These are phyloP conservation scores for Gomphus bonarii DNA, from an alignment of 1,284 basidiomycete genomes.

Conservation along the genomic window DNA sequence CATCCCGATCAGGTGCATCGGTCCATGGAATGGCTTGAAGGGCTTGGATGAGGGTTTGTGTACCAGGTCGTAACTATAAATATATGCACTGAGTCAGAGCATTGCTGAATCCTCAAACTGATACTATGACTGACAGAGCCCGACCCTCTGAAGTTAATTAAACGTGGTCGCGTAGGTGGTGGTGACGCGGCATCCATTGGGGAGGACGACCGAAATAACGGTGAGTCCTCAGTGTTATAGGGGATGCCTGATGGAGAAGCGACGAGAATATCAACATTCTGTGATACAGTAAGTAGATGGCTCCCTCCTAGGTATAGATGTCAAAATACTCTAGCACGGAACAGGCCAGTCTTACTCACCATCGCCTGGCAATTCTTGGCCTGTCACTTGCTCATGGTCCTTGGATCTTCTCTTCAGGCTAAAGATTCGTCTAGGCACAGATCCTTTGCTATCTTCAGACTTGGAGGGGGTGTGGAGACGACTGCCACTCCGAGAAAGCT, in stretches of 20 bases:
- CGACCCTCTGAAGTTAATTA: constrained; percentile 47
- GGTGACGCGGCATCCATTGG: constrained; percentile 29
- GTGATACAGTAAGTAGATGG: constrained; percentile 21
- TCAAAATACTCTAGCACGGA: background rate
- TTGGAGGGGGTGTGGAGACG: constrained; percentile 17
- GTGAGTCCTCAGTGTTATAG: constrained; percentile 48
- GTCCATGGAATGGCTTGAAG: constrained; percentile 72
- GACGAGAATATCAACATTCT: constrained; percentile 11
- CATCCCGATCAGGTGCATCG: constrained; percentile 55
- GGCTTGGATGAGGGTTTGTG: constrained; percentile 77
- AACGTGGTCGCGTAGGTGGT: constrained; percentile 30
- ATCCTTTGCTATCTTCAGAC: constrained; percentile 14
- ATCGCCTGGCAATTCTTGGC: background rate
- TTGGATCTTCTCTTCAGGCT: constrained; percentile 45
- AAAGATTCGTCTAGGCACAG: constrained; percentile 40
- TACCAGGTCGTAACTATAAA: constrained; percentile 66
- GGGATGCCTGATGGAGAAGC: constrained; percentile 14
- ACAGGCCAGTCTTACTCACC: constrained; percentile 1
- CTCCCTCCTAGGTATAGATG: background rate
- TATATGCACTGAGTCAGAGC: constrained; percentile 10
- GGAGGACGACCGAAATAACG: constrained; percentile 65
- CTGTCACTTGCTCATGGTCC: constrained; percentile 24
- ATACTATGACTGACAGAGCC: constrained; percentile 45
- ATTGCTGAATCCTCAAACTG: background rate
- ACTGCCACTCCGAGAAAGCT: constrained; percentile 41